These are phyloP conservation scores for Aspergillus thermomutatus DNA, from an alignment of 2,329 filamentous ascomycete genomes.

Conservation along the genomic window DNA sequence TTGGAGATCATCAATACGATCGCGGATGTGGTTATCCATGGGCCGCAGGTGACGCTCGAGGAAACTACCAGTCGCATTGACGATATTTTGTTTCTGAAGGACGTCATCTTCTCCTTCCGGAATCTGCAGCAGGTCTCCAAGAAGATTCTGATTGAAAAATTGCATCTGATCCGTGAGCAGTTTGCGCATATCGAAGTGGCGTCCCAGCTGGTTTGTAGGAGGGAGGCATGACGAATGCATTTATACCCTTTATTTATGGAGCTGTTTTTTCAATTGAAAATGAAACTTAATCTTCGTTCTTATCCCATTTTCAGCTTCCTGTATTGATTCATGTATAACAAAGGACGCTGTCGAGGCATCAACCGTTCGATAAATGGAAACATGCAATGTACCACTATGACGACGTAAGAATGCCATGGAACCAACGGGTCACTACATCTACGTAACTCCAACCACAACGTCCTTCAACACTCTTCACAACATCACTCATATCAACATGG, in stretches of 20 bases:
- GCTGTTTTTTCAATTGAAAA: too few relatives aligned
- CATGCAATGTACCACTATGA: too few relatives aligned
- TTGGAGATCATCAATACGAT: slow-evolving; percentile 61
- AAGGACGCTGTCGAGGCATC: too few relatives aligned
- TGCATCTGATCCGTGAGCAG: slow-evolving; percentile 29
- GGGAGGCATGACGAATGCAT: neutral
- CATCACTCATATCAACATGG: neutral
- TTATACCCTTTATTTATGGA: too few relatives aligned
- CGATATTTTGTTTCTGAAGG: slow-evolving; percentile 53
- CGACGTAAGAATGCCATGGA: too few relatives aligned
- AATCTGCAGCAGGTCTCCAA: slow-evolving; percentile 47
- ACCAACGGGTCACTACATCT: too few relatives aligned
- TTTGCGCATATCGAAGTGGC: slow-evolving; percentile 18
- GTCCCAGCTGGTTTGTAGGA: slow-evolving; percentile 19
- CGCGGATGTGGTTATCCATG: slow-evolving; percentile 54
- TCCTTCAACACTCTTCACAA: too few relatives aligned
- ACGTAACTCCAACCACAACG: too few relatives aligned
- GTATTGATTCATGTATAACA: too few relatives aligned
- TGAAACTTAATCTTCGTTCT: too few relatives aligned
- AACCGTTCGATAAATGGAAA: too few relatives aligned
- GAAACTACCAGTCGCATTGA: slow-evolving; percentile 50
- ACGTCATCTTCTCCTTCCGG: slow-evolving; percentile 50
- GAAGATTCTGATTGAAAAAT: slow-evolving; percentile 43
- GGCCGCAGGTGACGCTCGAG: slow-evolving; percentile 46
- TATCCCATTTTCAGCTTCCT: too few relatives aligned